Percentiles rank a stretch among this genome's conserved stretches.
phyloP scores from a whole-genome alignment of 208 protist species.

The Trypanosomatidae sp. region DNA sequence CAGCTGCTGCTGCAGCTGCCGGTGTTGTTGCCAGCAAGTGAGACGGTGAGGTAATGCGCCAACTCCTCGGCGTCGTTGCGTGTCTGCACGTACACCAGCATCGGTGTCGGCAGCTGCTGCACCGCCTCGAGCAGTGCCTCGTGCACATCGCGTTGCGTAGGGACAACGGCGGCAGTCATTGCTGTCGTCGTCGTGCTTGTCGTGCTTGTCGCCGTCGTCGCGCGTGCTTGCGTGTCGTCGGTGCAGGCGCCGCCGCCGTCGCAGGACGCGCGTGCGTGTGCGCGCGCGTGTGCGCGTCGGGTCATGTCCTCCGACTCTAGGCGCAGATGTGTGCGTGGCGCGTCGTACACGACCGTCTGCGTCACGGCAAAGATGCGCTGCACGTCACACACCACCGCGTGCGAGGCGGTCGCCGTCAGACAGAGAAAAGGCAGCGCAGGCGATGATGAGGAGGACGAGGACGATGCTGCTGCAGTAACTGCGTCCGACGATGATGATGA shows the following conservation, averaged over 20 bases:
- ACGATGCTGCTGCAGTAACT: neutral
- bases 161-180: constrained; percentile 6
- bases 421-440: constrained; percentile 39
- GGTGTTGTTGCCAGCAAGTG: too few species aligned
- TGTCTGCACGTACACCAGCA: constrained; percentile 79
- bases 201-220: neutral
- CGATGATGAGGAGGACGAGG: neutral
- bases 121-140: constrained; percentile 50
- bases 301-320: constrained; percentile 37
- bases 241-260: too few species aligned
- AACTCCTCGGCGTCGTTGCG: constrained; percentile 71
- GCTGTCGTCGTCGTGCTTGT: neutral
- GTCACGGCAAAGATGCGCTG: constrained; percentile 45
- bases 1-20: too few species aligned
- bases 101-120: constrained; percentile 55
- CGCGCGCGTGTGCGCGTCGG: too few species aligned
- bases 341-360: constrained; percentile 22
- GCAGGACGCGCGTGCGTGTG: too few species aligned
- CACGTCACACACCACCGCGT: constrained; percentile 69
- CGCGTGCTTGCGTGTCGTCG: neutral
- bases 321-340: constrained; percentile 40
- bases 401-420: constrained; percentile 76
- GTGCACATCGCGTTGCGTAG: constrained; percentile 22
- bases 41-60: constrained; percentile 33
- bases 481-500: neutral